Conservation (phyloP, 2,329 filamentous ascomycete genomes). For the Lecanicillium sp. region DNA sequence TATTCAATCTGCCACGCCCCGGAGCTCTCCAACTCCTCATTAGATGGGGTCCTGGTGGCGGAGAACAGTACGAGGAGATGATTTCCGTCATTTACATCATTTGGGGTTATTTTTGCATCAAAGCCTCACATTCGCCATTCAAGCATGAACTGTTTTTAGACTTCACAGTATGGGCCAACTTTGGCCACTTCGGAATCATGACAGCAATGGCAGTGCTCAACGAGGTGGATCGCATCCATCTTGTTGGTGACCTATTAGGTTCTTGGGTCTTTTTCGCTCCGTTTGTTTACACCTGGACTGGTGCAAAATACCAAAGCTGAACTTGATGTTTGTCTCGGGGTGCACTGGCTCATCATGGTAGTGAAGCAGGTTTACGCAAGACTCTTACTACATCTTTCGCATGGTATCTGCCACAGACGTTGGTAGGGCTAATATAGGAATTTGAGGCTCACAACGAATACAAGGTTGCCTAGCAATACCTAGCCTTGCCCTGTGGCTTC, state of each 20-base stretch:
- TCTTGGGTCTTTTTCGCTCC: conserved; percentile 1
- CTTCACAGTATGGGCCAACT: conserved; percentile 2
- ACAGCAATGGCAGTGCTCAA: conserved; percentile 5
- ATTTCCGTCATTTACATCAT: conserved; percentile 2
- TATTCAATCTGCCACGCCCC: not conserved
- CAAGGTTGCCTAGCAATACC: too few species aligned
- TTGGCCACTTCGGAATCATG: conserved; percentile 3
- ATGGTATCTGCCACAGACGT: too few species aligned
- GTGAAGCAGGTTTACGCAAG: too few species aligned
- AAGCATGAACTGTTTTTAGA: not conserved
- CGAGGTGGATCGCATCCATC: conserved; percentile 2
- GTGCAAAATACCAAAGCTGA: too few species aligned
- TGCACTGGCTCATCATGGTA: too few species aligned
- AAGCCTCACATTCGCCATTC: not conserved
- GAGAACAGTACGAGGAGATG: conserved; percentile 8
- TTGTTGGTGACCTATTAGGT: conserved; percentile 1
- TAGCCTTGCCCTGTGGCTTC: too few species aligned
- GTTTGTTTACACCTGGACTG: conserved; percentile 2
- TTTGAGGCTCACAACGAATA: too few species aligned
- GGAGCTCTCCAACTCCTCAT: not conserved
- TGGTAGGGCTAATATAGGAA: too few species aligned
- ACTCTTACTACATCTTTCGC: too few species aligned
- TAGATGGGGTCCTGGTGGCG: conserved; percentile 4
- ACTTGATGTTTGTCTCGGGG: too few species aligned
- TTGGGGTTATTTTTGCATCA: conserved; percentile 1